These are phyloP conservation scores for Herpetomonas samuelpessoai DNA, from an alignment of 208 protist species.

Conservation along the genomic window DNA sequence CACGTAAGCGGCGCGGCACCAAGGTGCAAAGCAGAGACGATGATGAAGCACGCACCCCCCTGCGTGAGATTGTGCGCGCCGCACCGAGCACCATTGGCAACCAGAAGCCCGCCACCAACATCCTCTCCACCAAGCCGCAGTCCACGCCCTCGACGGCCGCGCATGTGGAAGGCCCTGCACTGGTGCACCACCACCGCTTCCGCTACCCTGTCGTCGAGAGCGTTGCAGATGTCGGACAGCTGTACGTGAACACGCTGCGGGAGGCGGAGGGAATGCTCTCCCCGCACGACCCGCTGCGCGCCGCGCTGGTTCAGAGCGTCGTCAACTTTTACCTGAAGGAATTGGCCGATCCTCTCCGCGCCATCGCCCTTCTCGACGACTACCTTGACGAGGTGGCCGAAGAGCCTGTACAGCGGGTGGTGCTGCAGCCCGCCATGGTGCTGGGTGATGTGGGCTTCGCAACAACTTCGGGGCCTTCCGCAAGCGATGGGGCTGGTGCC, in stretches of 20 bases:
- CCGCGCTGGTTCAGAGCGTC: constrained; percentile 75
- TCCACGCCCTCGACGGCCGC: neutral
- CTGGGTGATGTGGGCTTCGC: constrained; percentile 1
- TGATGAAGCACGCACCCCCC: too few species aligned
- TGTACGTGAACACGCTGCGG: constrained; percentile 58
- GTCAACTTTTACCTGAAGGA: constrained; percentile 55
- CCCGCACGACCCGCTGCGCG: constrained; percentile 80
- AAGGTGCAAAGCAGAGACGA: neutral
- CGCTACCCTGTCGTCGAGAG: constrained; percentile 59
- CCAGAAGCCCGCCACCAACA: neutral
- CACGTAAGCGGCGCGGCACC: neutral
- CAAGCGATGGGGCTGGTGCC: constrained; percentile 6
- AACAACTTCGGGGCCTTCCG: neutral
- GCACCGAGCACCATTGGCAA: neutral
- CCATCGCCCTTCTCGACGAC: constrained; percentile 36
- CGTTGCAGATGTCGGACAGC: constrained; percentile 47
- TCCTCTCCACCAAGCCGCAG: neutral
- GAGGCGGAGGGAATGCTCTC: constrained; percentile 71
- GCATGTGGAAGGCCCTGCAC: constrained; percentile 19
- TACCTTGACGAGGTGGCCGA: constrained; percentile 72
- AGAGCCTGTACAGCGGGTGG: constrained; percentile 52
- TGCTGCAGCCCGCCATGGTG: constrained; percentile 13
- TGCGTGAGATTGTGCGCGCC: neutral
- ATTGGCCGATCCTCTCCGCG: constrained; percentile 15
- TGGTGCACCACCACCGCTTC: constrained; percentile 65